Evolutionary conservation across 306 rosid species (phyloP), one percentile per base, ranked within the genome.

Genomic region (Hylodesmum podocarpum): DNA sequence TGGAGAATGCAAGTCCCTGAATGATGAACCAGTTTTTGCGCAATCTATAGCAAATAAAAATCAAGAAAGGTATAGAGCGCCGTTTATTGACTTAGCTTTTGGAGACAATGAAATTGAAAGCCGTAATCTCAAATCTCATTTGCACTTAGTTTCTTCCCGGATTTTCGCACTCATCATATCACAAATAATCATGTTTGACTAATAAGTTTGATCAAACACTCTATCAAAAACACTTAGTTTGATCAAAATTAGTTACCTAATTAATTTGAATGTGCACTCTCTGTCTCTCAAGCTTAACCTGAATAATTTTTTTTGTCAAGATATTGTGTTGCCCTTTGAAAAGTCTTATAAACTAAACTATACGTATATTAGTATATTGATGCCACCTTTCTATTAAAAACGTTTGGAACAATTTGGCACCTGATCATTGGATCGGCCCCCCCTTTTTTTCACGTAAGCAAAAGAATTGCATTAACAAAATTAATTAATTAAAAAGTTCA

Each of bases 71-170:
- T 40, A 59, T 66, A 78, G 5, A 70, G 54, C 84, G 78, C 86
- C 84, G 84, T 34, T 85, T 79, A 59, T 65, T 82, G 86, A 70
- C 84, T 70, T 85, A 6, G 70, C 88, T 79, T 75, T 85, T 70
- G 51, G 77, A 66, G 84, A 85, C 89, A 69, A 22, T 61, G 57
- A 78, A 62, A 78, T 53, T 81, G 55, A 78, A 78, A 55, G 51
- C 54, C 46, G 54, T 47, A 65, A 6, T 64, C 67, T 46, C 69
- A 47, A 47, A 24, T 3, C 71, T 65, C 63, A 28, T 66, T 16
- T 25, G 34, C 78, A 73, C 71, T 51, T 68, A 6, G 41, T 71
- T 70, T 75, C 53, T 69, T 16, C 57, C 49, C 29, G 7, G 33
- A 46, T 58, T 80, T 75, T 80, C 77, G 29, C 73, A 39, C 71